Percentiles rank a stretch among this genome's conserved stretches.
Evolutionary conservation across 176 grass and related monocot genomes (phyloP).

Genomic region (Cenchrus fungigraminus): DNA sequence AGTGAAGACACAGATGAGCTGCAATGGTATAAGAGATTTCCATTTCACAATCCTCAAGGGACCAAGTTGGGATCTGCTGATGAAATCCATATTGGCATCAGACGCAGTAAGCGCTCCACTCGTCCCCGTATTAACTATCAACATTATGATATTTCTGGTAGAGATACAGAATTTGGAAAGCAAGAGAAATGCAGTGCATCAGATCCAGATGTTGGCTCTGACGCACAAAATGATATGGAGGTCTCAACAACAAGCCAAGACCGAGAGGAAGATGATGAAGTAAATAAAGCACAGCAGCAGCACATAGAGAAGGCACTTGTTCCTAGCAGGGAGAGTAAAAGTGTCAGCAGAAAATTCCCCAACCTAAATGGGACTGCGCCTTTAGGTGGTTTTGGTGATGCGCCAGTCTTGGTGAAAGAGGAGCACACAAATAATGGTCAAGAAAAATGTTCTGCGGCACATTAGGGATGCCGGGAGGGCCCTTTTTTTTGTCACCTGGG

Average conservation of each 20-base stretch:
- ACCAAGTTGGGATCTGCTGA: constrained; percentile 56
- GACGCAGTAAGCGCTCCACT: constrained; percentile 74
- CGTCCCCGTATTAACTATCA: constrained; percentile 63
- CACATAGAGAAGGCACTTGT: constrained; percentile 41
- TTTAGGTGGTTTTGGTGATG: constrained; percentile 53
- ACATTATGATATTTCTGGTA: constrained; percentile 60
- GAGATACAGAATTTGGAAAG: constrained; percentile 54
- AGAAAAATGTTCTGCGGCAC: constrained; percentile 22
- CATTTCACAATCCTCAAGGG: constrained; percentile 46
- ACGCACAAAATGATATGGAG: constrained; percentile 43
- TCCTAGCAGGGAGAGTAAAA: constrained; percentile 38
- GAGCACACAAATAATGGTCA: constrained; percentile 53
- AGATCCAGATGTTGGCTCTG: constrained; percentile 57
- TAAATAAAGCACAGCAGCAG: constrained; percentile 44
- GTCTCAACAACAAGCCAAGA: constrained; percentile 65
- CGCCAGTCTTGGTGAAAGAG: constrained; percentile 47
- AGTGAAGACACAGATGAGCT: constrained; percentile 63
- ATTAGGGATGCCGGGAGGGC: constrained; percentile 5
- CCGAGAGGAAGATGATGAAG: constrained; percentile 53
- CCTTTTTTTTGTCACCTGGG: neutral
- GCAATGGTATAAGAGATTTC: constrained; percentile 47
- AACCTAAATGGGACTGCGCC: constrained; percentile 73
- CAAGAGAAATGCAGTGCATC: constrained; percentile 49
- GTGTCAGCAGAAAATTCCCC: constrained; percentile 52
- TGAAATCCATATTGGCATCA: constrained; percentile 68